Percentiles rank a stretch among this genome's conserved stretches.
These are phyloP conservation scores for Xylaria sp. DNA, from an alignment of 2,329 filamentous ascomycete species.

Conservation along the genomic window DNA sequence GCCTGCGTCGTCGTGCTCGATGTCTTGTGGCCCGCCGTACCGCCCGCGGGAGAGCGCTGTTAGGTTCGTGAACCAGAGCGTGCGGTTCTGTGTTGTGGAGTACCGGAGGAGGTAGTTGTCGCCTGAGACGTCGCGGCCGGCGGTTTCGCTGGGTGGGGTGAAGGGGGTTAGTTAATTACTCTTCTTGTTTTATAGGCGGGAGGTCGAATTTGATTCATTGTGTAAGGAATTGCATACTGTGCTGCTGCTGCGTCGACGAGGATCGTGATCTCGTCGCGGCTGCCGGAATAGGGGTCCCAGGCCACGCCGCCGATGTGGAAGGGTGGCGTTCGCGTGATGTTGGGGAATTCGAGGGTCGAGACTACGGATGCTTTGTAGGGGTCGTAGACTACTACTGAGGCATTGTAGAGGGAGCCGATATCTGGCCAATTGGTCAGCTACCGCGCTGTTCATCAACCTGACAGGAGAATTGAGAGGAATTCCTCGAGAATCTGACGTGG, in stretches of 20 bases:
- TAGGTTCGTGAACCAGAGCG: conserved; percentile 51
- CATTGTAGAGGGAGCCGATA: conserved; percentile 51
- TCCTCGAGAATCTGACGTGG: not conserved
- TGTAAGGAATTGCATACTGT: conserved; percentile 38
- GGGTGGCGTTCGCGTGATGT: conserved; percentile 47
- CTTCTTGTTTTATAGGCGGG: no score
- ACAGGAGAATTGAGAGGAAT: not conserved
- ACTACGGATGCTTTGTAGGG: conserved; percentile 48
- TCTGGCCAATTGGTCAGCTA: conserved; percentile 23
- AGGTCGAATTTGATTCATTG: not conserved
- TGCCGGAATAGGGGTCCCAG: conserved; percentile 46
- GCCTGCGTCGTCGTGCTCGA: conserved; percentile 51
- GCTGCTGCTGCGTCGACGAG: conserved; percentile 51
- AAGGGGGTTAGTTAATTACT: no score
- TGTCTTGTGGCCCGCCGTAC: conserved; percentile 55
- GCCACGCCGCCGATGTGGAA: conserved; percentile 53
- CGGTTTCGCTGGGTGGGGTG: conserved; percentile 42
- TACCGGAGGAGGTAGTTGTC: conserved; percentile 54
- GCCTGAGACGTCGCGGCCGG: conserved; percentile 51
- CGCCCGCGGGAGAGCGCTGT: conserved; percentile 45
- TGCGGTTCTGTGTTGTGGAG: conserved; percentile 42
- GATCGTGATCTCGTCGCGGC: conserved; percentile 50
- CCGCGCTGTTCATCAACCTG: not conserved
- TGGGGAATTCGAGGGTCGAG: conserved; percentile 45
- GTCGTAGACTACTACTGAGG: conserved; percentile 50